phyloP scores from a whole-genome alignment of 2,329 filamentous ascomycete genomes.

The Epichloe festucae region DNA sequence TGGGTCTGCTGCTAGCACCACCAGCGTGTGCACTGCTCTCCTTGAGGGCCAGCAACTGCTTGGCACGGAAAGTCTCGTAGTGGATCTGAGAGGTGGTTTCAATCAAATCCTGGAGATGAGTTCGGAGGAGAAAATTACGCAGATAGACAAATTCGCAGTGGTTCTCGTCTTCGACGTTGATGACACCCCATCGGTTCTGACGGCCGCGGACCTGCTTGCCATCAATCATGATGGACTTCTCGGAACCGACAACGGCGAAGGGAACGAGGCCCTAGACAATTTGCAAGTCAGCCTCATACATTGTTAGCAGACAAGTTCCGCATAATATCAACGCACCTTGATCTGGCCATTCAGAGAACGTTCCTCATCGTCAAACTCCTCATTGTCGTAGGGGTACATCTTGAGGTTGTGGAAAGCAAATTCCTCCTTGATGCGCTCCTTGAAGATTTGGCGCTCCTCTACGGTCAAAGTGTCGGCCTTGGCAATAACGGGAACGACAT shows the following conservation, averaged over 20 bases:
- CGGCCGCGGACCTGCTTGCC: conserved; percentile 95
- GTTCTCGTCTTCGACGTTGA: conserved; percentile 98
- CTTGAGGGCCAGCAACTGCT: conserved; percentile 95
- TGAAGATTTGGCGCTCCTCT: conserved; percentile 92
- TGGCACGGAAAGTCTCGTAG: conserved; percentile 99
- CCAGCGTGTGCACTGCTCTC: conserved; percentile 83
- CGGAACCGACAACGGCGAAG: conserved; percentile 94
- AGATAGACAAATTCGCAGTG: conserved; percentile 99
- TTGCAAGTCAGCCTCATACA: not conserved
- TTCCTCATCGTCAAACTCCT: conserved; percentile 97
- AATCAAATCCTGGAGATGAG: conserved; percentile 95
- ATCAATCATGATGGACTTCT: conserved; percentile 94
- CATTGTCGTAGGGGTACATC: conserved; percentile 99
- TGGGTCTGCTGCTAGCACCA: conserved; percentile 68
- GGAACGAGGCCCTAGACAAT: conserved; percentile 67
- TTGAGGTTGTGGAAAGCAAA: conserved; percentile 99
- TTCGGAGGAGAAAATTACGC: conserved; percentile 95
- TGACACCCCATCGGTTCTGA: conserved; percentile 98
- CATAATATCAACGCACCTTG: conserved; percentile 52
- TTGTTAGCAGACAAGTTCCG: not conserved
- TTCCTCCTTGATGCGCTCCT: conserved; percentile 99
- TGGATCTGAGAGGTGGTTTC: conserved; percentile 99
- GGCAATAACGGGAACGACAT: conserved; percentile 96
- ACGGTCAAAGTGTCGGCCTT: conserved; percentile 94
- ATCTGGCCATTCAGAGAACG: conserved; percentile 86